Percentiles rank a stretch among this genome's conserved stretches.
These are phyloP conservation scores for Venturia effusa DNA, from an alignment of 2,329 filamentous ascomycete genomes.

Conservation along the genomic window DNA sequence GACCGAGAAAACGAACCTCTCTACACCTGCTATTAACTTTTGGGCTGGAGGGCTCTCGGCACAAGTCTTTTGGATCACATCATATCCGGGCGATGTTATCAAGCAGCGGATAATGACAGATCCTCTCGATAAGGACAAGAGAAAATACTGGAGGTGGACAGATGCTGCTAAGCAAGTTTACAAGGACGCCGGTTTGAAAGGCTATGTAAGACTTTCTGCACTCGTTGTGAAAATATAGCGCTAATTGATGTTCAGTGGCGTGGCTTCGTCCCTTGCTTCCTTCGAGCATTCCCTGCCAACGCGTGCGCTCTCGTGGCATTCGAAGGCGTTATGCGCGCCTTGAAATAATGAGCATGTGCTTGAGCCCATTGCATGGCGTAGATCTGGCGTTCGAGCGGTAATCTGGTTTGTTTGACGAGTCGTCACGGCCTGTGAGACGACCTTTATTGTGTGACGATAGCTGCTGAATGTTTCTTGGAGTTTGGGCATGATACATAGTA, in stretches of 20 bases:
- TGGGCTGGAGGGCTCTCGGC: constrained; percentile 92
- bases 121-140: constrained; percentile 56
- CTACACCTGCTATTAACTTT: constrained; percentile 79
- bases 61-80: constrained; percentile 88
- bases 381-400: background rate
- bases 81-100: constrained; percentile 85
- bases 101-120: constrained; percentile 99
- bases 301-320: constrained; percentile 88
- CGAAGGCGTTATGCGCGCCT: constrained; percentile 70
- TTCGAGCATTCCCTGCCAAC: constrained; percentile 91
- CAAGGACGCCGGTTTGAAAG: constrained; percentile 61
- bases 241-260: constrained; percentile 43
- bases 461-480: background rate
- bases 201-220: constrained; percentile 40
- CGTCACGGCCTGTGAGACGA: background rate
- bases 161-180: constrained; percentile 71
- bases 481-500: background rate
- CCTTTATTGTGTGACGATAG: background rate
- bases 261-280: constrained; percentile 86
- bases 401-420: background rate
- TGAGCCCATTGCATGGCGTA: background rate
- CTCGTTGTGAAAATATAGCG: background rate
- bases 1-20: constrained; percentile 55
- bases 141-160: constrained; percentile 64
- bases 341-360: background rate